Percentiles rank a stretch among this genome's conserved stretches.
Conservation (phyloP, 305 asterid species). For the Lippia alba region DNA sequence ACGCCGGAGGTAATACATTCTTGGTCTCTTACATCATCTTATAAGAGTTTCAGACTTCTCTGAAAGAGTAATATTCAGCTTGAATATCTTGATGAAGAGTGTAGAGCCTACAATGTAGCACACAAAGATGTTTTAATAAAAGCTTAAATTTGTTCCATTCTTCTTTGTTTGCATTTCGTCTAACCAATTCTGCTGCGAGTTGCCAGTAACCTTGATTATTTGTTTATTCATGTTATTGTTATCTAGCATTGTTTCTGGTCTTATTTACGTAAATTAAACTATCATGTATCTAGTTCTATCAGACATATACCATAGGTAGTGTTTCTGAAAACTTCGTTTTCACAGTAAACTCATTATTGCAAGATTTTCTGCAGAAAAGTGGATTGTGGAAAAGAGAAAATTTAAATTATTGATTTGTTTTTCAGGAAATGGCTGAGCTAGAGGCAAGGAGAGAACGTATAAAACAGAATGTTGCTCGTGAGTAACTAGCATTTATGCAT, state of each 20-base stretch:
- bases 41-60: conserved; percentile 1
- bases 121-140: conserved; percentile 10
- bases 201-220: neutral
- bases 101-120: conserved; percentile 9
- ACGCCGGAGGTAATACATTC: conserved; percentile 75
- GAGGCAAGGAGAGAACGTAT: conserved; percentile 92
- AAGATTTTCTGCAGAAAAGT: neutral
- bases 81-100: neutral
- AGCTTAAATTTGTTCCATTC: conserved; percentile 16
- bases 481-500: conserved; percentile 41
- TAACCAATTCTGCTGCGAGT: too few relatives aligned
- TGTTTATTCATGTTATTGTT: conserved; percentile 20
- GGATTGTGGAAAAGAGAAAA: conserved; percentile 21
- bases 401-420: conserved; percentile 33
- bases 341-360: neutral
- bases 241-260: neutral
- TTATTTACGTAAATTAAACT: neutral
- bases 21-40: conserved; percentile 6
- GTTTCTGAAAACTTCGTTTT: neutral
- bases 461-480: conserved; percentile 83
- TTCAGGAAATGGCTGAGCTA: conserved; percentile 88
- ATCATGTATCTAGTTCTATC: neutral
- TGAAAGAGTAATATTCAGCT: neutral
- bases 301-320: conserved; percentile 9
- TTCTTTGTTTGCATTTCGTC: neutral